Evolutionary conservation across 495 filamentous ascomycete genomes (phyloP).

Genomic region (Podospora comata): DNA sequence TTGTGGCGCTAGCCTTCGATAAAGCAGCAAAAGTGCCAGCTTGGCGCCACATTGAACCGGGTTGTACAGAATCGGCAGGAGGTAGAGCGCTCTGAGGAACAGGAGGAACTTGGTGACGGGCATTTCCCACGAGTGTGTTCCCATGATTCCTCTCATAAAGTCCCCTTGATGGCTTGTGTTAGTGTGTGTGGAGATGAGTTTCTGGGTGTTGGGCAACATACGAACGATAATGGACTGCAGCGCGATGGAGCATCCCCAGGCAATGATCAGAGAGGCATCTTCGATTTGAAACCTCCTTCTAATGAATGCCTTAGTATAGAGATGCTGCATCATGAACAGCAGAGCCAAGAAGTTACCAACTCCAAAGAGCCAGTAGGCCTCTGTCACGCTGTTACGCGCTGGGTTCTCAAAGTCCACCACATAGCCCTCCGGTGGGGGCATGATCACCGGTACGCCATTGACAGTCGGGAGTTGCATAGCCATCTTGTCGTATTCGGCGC

Average conservation of each 20-base stretch:
- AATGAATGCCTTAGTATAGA: conserved; percentile 17
- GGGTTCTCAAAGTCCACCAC: conserved; percentile 20
- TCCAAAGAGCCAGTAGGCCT: conserved; percentile 20
- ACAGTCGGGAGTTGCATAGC: conserved; percentile 1
- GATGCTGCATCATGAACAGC: conserved; percentile 13
- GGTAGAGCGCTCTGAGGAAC: conserved; percentile 11
- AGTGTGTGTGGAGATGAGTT: background rate
- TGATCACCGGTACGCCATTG: conserved; percentile 17
- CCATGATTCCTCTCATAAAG: conserved; percentile 11
- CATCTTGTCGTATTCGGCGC: background rate
- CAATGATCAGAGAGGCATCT: conserved; percentile 10
- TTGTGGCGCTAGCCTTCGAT: conserved; percentile 17
- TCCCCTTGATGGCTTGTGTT: conserved; percentile 2
- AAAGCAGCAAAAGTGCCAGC: conserved; percentile 18
- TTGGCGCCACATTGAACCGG: conserved; percentile 15
- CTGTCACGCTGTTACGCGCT: background rate
- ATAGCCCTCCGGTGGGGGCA: conserved; percentile 18
- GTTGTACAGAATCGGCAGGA: conserved; percentile 18
- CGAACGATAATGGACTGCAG: background rate
- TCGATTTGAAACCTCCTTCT: conserved; percentile 12
- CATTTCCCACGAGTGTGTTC: conserved; percentile 12
- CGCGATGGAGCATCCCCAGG: background rate
- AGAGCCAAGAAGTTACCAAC: conserved; percentile 13
- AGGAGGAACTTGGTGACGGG: conserved; percentile 11
- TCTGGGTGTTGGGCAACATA: too few species aligned